Evolutionary conservation across 2,329 filamentous ascomycete genomes (phyloP), one percentile per base, ranked within the genome.

Genomic region (Colletotrichum abscissum): DNA sequence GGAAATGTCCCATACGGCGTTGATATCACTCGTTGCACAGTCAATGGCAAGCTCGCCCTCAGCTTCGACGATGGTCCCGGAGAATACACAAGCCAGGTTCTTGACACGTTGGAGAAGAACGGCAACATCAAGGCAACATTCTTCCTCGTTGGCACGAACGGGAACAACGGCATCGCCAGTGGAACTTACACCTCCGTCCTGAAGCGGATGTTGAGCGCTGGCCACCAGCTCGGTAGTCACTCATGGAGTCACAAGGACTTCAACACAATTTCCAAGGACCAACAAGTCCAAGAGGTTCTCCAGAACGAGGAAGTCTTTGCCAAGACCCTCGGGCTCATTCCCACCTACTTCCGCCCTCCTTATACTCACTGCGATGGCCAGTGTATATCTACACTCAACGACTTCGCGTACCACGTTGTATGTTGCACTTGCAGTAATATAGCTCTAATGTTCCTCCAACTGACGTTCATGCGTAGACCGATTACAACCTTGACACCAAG

Each of bases 211-310:
- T 76, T 82, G 62, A 75, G 75, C 4, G 80, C 82, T 52, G 85
- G 86, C 49, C 87, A 88, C 76, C 87, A 88, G 63, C 79, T 88
- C 46, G 86, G 80, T 60, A 84, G 83, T 63, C 87, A 88, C 76
- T 87, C 85, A 1, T 87, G 83, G 83, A 83, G 82, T n/a, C 86
- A 88, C 76, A 78, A 82, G 66, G 82, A 88, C 74, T 80, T 86
- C 19, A 80, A 78, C 63, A 75, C 77, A 26, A 74, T 87, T 66
- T 80, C 76, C 1, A 79, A 80, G 26, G 73, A 78, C 22, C 79
- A 81, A 62, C 79, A 82, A 64, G 76, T 76, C 22, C 74, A 80
- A 54, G 83, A 88, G 75, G 84, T 88, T 77, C 75, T 83, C 56
- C 82, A 82, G 72, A 84, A 86, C 75, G 86, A 88, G 77, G 83